phyloP scores from a whole-genome alignment of 306 rosid genomes.

The Psophocarpus tetragonolobus region DNA sequence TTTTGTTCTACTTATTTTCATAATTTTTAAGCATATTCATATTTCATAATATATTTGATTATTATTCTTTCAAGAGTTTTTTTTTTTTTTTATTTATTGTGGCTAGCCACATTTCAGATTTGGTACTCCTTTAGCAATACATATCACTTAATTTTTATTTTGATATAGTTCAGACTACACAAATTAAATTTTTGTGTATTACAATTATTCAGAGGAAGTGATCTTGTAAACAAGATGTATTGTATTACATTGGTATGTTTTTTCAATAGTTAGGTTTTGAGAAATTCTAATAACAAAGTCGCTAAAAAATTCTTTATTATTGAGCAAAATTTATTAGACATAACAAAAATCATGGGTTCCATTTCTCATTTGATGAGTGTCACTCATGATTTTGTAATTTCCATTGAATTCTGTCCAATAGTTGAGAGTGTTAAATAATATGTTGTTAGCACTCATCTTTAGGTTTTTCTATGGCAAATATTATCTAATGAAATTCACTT shows the following conservation, averaged over 20 bases:
- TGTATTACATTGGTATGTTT: conserved; percentile 17
- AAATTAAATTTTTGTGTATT: conserved; percentile 15
- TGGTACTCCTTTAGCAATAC: background rate
- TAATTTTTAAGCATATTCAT: background rate
- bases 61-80: background rate
- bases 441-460: background rate
- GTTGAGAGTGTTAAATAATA: background rate
- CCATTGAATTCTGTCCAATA: background rate
- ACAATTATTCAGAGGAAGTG: conserved; percentile 22
- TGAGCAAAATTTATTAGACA: background rate
- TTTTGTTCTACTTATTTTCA: background rate
- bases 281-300: background rate
- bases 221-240: conserved; percentile 26
- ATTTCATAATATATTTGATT: background rate
- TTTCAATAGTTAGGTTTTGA: conserved; percentile 24
- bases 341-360: too few species aligned
- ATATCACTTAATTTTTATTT: background rate
- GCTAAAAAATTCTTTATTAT: background rate
- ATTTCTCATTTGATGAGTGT: background rate
- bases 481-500: conserved; percentile 55
- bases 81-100: background rate
- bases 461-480: conserved; percentile 39
- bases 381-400: background rate
- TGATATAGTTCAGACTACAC: conserved; percentile 6
- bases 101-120: background rate